Conservation (phyloP, 148 eudicot species). For the Camellia japonica region DNA sequence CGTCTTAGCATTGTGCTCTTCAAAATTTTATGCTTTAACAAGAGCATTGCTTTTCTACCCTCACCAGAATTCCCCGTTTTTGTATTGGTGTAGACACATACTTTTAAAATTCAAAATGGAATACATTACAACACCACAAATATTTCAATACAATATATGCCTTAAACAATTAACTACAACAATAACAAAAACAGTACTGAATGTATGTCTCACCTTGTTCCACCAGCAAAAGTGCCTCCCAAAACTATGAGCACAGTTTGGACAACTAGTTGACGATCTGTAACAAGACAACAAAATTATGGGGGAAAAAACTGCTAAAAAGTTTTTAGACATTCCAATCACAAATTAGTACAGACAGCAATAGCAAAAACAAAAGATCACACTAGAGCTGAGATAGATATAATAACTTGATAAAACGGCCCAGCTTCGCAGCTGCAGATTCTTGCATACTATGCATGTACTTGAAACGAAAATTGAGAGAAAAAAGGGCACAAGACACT, state of each 20-base stretch:
- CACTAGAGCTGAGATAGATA: neutral
- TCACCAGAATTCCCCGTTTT: conserved; percentile 32
- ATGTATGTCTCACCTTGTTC: conserved; percentile 15
- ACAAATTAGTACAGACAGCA: neutral
- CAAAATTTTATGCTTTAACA: conserved; percentile 76
- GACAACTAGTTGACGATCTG: conserved; percentile 56
- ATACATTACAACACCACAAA: conserved; percentile 5
- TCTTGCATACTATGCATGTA: neutral
- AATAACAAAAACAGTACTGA: conserved; percentile 10
- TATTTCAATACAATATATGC: neutral
- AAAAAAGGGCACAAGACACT: neutral
- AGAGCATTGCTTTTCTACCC: conserved; percentile 76
- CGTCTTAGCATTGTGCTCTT: conserved; percentile 73
- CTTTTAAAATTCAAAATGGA: conserved; percentile 10
- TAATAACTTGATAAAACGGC: neutral
- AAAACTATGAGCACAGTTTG: conserved; percentile 66
- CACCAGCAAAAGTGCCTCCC: conserved; percentile 64
- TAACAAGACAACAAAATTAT: conserved; percentile 3
- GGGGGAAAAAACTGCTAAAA: neutral
- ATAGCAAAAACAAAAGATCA: neutral
- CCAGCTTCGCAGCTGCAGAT: neutral
- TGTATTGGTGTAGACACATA: conserved; percentile 33
- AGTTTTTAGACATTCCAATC: neutral
- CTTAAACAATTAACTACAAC: conserved; percentile 65
- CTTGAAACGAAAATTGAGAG: neutral